Base-by-base conservation (phyloP, 129 eudicot genomes). In the Lonicera japonica region DNA sequence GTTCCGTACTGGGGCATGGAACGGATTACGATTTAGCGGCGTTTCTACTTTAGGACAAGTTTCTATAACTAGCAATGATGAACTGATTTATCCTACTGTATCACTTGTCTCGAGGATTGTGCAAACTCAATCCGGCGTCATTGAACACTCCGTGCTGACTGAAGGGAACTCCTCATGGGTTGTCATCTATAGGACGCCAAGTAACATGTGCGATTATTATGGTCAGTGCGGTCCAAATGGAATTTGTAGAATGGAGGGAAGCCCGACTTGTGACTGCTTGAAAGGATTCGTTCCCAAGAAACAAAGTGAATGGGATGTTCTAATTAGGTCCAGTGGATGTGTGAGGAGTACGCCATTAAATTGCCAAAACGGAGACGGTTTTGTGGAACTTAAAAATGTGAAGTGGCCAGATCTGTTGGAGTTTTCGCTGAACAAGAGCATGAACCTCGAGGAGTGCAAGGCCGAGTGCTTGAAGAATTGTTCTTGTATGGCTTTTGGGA, bases 401-500 rank as follows among this genome's bases (percentile, higher is more conserved):
- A 80, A 75, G 64, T 47, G 60, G 53, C 84, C 84, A 0, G 81
- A 80, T 38, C 40, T 77, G 4, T 11, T 72, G 21, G 53, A 50
- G 18, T 63, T 62, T 17, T 58, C 69, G 83, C 65, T 48, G 61
- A 66, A 81, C 47, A 61, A 55, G 74, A 73, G 69, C 54, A 65
- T 81, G 80, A 61, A 29, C 47, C 65, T 77, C 38, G 63, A 64
- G 12, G 85, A 81, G 54, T 85, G 92, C 39, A 58, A 54, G 68
- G 43, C 5, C 0, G 58, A 3, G 22, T 85, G 92, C 68, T 54
- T 54, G 40, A 69, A 55, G 59, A 56, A 78, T 7, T 85, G 92
- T 38, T 68, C 74, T 23, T 85, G 82, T 72, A 34, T 68, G n/a
- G 84, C 85, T 48, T 85, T 74, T 63, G 66, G 76, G 40, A 60